phyloP scores from a whole-genome alignment of 805 yeast species.

The Nakazawaea anatomiae region DNA sequence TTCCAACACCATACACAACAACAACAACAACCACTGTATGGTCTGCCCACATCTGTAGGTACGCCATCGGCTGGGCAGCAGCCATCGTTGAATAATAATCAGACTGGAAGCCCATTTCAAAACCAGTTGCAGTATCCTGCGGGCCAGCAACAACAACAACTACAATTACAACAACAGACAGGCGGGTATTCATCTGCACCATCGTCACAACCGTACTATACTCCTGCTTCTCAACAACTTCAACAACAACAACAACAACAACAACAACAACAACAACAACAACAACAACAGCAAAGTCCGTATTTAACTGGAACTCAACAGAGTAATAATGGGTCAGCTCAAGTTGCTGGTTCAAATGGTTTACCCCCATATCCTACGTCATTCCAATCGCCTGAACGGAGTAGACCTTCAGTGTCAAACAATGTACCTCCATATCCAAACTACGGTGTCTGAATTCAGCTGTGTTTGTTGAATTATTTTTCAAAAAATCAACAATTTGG shows the following conservation, averaged over 20 bases:
- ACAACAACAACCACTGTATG: neutral
- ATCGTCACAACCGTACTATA: neutral
- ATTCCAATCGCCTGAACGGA: neutral
- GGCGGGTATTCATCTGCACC: neutral
- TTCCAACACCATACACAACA: constrained; percentile 1
- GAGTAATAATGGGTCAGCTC: neutral
- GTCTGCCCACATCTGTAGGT: neutral
- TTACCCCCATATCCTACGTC: neutral
- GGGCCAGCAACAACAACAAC: neutral
- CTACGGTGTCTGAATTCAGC: neutral
- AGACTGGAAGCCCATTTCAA: neutral
- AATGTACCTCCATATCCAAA: constrained; percentile 6
- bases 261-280: neutral
- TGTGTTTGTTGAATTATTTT: too few relatives aligned
- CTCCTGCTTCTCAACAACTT: neutral
- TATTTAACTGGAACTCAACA: neutral
- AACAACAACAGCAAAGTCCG: neutral
- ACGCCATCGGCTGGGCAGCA: neutral
- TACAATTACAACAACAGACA: neutral
- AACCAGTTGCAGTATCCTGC: neutral
- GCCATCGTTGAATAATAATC: neutral
- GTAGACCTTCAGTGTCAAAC: neutral
- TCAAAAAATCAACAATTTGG: too few relatives aligned
- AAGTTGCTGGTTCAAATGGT: neutral
- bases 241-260: constrained; percentile 2